Evolutionary conservation across 2,329 filamentous ascomycete species (phyloP).

Genomic region (Cladosporium cucumerinum): DNA sequence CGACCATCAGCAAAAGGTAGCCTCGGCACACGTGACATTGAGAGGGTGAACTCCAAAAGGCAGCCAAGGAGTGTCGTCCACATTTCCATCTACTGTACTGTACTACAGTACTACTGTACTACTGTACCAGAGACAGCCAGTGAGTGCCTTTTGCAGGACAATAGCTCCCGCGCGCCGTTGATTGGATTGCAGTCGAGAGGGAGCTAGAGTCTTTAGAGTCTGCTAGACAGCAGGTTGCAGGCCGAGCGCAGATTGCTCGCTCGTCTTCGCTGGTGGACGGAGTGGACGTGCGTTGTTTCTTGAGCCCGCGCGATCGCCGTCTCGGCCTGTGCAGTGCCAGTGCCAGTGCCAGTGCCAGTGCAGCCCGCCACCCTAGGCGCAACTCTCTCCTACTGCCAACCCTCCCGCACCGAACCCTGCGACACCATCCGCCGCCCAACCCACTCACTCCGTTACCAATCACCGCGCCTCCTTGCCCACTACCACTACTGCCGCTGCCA

Average conservation of each 20-base stretch:
- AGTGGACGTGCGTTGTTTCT: neutral
- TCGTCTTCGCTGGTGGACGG: neutral
- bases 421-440: neutral
- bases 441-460: conserved; percentile 6
- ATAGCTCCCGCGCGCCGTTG: neutral
- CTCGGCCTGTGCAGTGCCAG: neutral
- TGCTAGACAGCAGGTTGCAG: neutral
- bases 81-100: neutral
- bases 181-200: neutral
- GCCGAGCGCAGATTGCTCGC: conserved; percentile 3
- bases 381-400: neutral
- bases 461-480: conserved; percentile 4
- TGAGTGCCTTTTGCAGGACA: neutral
- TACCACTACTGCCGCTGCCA: neutral
- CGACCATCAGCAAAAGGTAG: neutral
- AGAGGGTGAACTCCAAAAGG: neutral
- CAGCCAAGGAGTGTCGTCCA: neutral
- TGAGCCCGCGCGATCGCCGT: neutral
- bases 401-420: neutral
- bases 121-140: neutral
- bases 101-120: no score
- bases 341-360: no score
- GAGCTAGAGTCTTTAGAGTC: neutral
- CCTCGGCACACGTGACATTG: neutral
- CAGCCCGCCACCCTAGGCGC: neutral